A percentile compares a stretch with the other conserved stretches of the same genome.
phyloP scores from a whole-genome alignment of 345 rosid species.

The Aegle marmelos region DNA sequence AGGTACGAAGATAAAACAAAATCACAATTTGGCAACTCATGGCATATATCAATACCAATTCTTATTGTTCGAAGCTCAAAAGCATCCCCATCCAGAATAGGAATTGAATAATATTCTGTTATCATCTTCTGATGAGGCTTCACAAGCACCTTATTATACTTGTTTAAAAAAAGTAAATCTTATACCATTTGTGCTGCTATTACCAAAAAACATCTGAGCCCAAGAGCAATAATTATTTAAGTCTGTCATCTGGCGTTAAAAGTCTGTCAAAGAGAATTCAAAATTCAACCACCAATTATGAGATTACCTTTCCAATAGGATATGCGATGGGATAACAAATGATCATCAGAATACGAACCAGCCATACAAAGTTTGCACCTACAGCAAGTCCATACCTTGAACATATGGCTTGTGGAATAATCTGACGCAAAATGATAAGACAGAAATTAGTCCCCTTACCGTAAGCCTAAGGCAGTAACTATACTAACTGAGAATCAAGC shows the following conservation, averaged over 20 bases:
- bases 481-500: slow-evolving; percentile 9
- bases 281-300: not conserved
- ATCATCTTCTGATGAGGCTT: not conserved
- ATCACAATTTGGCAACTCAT: not conserved
- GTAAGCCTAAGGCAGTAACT: not conserved
- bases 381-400: slow-evolving; percentile 78
- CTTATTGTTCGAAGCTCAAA: not conserved
- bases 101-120: not conserved
- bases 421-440: slow-evolving; percentile 27
- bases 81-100: not conserved
- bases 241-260: not conserved
- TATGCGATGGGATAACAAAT: slow-evolving; percentile 72
- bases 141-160: not conserved
- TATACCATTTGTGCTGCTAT: not conserved
- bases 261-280: no score
- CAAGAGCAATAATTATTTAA: not conserved
- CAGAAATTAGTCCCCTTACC: not conserved
- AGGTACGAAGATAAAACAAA: not conserved
- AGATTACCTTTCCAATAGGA: slow-evolving; percentile 76
- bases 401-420: slow-evolving; percentile 83
- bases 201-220: not conserved
- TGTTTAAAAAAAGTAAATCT: not conserved
- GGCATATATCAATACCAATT: not conserved
- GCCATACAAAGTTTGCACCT: slow-evolving; percentile 72
- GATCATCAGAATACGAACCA: slow-evolving; percentile 68